Evolutionary conservation across 805 yeast species (phyloP).

Genomic region (Nakazawaea wyomingensis): DNA sequence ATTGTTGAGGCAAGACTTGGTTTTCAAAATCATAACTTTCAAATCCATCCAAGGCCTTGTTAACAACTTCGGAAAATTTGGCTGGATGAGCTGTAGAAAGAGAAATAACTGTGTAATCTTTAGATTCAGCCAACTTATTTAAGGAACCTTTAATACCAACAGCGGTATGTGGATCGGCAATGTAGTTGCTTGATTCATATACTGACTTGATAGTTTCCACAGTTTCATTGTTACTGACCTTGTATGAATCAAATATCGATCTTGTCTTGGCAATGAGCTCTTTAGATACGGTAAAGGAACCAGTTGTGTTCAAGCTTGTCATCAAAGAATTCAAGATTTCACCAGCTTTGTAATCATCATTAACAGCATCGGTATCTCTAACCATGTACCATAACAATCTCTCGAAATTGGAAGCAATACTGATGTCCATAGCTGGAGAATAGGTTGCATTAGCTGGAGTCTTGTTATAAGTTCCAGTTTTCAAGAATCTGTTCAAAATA

Average conservation of each 20-base stretch:
- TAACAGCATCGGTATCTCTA: conserved; percentile 57
- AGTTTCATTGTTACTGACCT: conserved; percentile 76
- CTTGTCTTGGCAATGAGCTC: conserved; percentile 63
- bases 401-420: conserved; percentile 93
- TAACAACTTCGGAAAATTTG: conserved; percentile 94
- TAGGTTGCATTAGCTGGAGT: conserved; percentile 75
- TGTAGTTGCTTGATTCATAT: conserved; percentile 63
- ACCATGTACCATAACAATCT: conserved; percentile 93
- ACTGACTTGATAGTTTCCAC: conserved; percentile 68
- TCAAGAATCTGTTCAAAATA: conserved; percentile 87
- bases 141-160: conserved; percentile 85
- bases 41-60: conserved; percentile 61
- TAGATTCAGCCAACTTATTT: conserved; percentile 46
- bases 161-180: conserved; percentile 94
- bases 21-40: conserved; percentile 79
- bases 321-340: conserved; percentile 68
- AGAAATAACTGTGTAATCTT: conserved; percentile 53
- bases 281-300: conserved; percentile 67
- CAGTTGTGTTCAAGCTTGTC: conserved; percentile 66
- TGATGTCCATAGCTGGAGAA: conserved; percentile 98
- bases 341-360: conserved; percentile 69
- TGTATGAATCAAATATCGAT: conserved; percentile 67
- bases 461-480: conserved; percentile 81
- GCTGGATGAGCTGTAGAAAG: conserved; percentile 99
- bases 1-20: conserved; percentile 85